Conservation (phyloP, 164 flowering plant genomes). For the Santalum album region DNA sequence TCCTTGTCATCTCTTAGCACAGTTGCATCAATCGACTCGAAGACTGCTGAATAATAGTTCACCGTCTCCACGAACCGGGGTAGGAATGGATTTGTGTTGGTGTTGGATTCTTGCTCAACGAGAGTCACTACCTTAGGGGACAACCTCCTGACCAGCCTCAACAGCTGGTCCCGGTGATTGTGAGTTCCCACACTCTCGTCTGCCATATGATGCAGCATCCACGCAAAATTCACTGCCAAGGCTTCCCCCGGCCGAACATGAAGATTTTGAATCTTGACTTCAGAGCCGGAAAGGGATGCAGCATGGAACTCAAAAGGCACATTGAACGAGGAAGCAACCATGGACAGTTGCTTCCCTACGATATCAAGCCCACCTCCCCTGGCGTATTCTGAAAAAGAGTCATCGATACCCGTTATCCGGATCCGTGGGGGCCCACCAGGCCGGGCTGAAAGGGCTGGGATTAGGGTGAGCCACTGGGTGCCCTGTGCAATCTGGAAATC, state of each 20-base stretch:
- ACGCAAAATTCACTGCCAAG: constrained; percentile 63
- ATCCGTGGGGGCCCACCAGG: constrained; percentile 70
- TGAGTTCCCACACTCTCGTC: constrained; percentile 62
- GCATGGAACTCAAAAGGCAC: constrained; percentile 69
- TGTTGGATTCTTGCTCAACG: constrained; percentile 73
- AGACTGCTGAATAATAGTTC: constrained; percentile 49
- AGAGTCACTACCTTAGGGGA: constrained; percentile 79
- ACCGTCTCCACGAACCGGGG: constrained; percentile 55
- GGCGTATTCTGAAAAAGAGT: constrained; percentile 51
- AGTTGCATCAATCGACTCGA: constrained; percentile 62
- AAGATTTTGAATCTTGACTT: constrained; percentile 36
- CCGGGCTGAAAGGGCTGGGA: constrained; percentile 61
- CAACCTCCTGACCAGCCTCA: constrained; percentile 58
- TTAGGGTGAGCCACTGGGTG: constrained; percentile 61
- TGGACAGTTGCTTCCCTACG: constrained; percentile 54
- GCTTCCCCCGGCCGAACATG: constrained; percentile 50
- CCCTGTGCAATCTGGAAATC: constrained; percentile 81
- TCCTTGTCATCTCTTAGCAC: constrained; percentile 61
- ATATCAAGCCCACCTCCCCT: constrained; percentile 61
- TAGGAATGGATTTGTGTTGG: constrained; percentile 59
- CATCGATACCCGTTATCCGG: constrained; percentile 77
- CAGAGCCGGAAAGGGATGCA: constrained; percentile 31
- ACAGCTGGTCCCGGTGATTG: constrained; percentile 64
- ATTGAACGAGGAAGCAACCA: constrained; percentile 44
- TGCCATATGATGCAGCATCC: constrained; percentile 68